phyloP scores from a whole-genome alignment of 2,329 filamentous ascomycete genomes.

The Colletotrichum musae region DNA sequence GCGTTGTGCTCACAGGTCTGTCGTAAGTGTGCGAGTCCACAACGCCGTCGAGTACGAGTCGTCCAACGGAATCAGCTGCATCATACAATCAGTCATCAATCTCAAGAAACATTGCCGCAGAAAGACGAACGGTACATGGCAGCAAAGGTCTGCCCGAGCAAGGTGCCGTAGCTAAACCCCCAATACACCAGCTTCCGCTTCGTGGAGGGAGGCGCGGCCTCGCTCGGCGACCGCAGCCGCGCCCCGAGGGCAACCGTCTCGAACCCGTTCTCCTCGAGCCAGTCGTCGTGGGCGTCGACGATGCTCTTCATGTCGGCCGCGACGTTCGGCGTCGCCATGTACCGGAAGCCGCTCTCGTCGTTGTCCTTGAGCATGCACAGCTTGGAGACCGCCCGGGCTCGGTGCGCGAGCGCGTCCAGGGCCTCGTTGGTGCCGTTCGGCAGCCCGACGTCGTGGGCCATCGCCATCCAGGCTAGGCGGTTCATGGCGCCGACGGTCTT shows the following conservation, averaged over 20 bases:
- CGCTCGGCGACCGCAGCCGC: constrained; percentile 11
- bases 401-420: constrained; percentile 46
- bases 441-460: constrained; percentile 50
- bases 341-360: constrained; percentile 28
- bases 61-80: constrained; percentile 45
- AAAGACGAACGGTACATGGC: constrained; percentile 50
- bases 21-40: constrained; percentile 53
- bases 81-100: constrained; percentile 2
- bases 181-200: constrained; percentile 50
- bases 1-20: constrained; percentile 38
- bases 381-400: constrained; percentile 49
- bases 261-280: constrained; percentile 35
- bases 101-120: neutral
- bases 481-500: constrained; percentile 49
- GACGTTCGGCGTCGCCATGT: constrained; percentile 42
- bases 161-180: constrained; percentile 56
- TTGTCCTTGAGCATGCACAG: constrained; percentile 51
- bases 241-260: constrained; percentile 18
- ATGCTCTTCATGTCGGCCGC: constrained; percentile 44
- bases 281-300: constrained; percentile 35
- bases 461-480: constrained; percentile 50
- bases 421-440: constrained; percentile 53
- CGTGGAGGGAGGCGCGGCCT: constrained; percentile 24
- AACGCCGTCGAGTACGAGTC: constrained; percentile 51
- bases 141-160: constrained; percentile 54